phyloP scores from a whole-genome alignment of 768 basidiomycete species.

The Amylocystis lapponica region DNA sequence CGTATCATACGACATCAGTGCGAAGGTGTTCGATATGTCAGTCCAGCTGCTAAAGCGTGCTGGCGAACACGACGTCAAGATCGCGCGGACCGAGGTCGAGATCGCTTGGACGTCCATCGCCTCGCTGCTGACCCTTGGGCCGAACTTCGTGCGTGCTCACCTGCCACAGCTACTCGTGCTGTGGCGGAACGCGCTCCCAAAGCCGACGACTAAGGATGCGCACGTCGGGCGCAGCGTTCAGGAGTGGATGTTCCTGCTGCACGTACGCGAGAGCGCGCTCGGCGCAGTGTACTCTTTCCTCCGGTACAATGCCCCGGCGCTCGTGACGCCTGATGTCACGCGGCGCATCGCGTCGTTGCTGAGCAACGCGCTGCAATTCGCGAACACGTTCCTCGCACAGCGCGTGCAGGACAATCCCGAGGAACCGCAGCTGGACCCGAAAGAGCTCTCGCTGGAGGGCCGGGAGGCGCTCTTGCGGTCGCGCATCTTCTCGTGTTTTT shows the following conservation, averaged over 20 bases:
- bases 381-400: conserved; percentile 73
- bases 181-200: conserved; percentile 96
- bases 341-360: conserved; percentile 83
- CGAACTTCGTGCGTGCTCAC: conserved; percentile 90
- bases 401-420: conserved; percentile 58
- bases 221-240: conserved; percentile 53
- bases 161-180: conserved; percentile 90
- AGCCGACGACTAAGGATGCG: conserved; percentile 86
- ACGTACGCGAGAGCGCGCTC: conserved; percentile 86
- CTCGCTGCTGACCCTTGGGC: conserved; percentile 87
- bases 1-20: conserved; percentile 88
- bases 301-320: conserved; percentile 62
- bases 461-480: conserved; percentile 81
- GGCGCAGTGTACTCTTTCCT: conserved; percentile 88
- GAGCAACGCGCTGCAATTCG: conserved; percentile 85
- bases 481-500: conserved; percentile 87
- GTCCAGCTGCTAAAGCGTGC: conserved; percentile 86
- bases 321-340: conserved; percentile 89
- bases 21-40: conserved; percentile 88
- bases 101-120: conserved; percentile 93
- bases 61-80: conserved; percentile 82
- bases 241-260: conserved; percentile 90
- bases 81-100: conserved; percentile 82
- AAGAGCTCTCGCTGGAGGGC: conserved; percentile 58
- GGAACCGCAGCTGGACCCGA: conserved; percentile 25